phyloP scores from a whole-genome alignment of 1,284 basidiomycete genomes.

The Pseudozyma pruni region DNA sequence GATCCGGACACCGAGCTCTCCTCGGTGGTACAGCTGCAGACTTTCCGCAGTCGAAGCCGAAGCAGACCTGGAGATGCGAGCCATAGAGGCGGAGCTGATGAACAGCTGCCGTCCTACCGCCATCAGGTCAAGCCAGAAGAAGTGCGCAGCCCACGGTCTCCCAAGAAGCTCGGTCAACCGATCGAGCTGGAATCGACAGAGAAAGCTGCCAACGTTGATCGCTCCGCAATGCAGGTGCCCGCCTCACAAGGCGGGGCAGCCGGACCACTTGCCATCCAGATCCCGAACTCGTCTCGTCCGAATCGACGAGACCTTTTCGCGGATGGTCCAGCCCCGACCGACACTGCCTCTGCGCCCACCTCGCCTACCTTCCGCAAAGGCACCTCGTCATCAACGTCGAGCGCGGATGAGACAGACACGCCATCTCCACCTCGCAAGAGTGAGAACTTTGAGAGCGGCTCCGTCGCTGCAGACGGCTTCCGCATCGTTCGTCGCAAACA shows the following conservation, averaged over 20 bases:
- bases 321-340: constrained; percentile 23
- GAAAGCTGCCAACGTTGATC: background rate
- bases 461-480: constrained; percentile 47
- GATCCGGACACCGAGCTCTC: constrained; percentile 64
- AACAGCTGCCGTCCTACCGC: constrained; percentile 1
- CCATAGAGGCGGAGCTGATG: constrained; percentile 1
- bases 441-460: background rate
- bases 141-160: constrained; percentile 2
- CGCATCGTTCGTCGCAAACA: constrained; percentile 34
- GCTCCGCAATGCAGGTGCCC: background rate
- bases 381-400: constrained; percentile 11
- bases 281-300: constrained; percentile 1
- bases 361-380: constrained; percentile 34
- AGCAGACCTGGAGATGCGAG: constrained; percentile 32
- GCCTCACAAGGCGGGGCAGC: background rate
- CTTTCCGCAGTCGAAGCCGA: constrained; percentile 60
- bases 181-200: constrained; percentile 24
- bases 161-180: constrained; percentile 16
- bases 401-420: constrained; percentile 29
- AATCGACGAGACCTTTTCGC: constrained; percentile 10
- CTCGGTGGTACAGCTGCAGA: constrained; percentile 64
- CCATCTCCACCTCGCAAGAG: constrained; percentile 7
- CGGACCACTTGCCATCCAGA: constrained; percentile 12
- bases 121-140: background rate
- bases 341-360: constrained; percentile 43